phyloP scores from a whole-genome alignment of 306 rosid genomes.

The Sophora flavescens region DNA sequence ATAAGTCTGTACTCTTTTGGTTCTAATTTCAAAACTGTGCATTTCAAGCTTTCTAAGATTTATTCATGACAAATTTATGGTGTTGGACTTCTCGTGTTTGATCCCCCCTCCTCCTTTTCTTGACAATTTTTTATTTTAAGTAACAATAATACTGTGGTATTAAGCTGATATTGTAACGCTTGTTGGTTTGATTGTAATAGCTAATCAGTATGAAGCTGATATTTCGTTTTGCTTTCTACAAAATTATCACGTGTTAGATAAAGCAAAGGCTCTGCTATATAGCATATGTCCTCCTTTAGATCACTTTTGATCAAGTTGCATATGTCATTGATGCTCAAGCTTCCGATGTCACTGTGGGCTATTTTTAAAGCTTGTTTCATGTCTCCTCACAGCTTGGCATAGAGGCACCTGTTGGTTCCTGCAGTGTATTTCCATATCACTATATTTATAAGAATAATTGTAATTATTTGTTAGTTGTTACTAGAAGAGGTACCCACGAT shows the following conservation, averaged over 20 bases:
- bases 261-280: neutral
- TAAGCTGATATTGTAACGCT: neutral
- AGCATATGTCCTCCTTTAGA: neutral
- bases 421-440: neutral
- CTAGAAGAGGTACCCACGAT: neutral
- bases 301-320: constrained; percentile 16
- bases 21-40: constrained; percentile 4
- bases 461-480: constrained; percentile 10
- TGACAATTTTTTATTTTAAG: neutral
- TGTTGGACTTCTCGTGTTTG: constrained; percentile 11
- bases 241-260: neutral
- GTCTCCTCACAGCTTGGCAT: neutral
- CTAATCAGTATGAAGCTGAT: neutral
- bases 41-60: neutral
- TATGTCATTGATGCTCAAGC: constrained; percentile 1
- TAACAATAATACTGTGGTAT: neutral
- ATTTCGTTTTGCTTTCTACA: constrained; percentile 10
- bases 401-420: neutral
- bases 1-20: neutral
- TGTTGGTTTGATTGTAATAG: constrained; percentile 4
- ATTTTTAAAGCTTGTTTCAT: neutral
- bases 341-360: constrained; percentile 11
- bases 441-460: neutral
- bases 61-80: neutral
- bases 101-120: neutral